Evolutionary conservation across 345 rosid species (phyloP).

Genomic region (Brassica nigra): DNA sequence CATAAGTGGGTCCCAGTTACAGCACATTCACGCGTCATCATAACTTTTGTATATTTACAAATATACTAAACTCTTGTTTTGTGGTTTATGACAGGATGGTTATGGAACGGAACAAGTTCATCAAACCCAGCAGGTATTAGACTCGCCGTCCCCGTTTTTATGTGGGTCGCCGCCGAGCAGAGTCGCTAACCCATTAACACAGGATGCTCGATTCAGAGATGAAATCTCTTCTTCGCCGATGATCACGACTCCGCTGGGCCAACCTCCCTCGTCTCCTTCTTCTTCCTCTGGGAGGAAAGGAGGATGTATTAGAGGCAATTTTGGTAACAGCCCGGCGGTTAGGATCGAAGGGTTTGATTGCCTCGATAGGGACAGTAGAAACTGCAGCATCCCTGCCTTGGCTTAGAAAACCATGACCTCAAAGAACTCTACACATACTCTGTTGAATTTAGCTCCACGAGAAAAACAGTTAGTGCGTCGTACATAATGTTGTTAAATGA

Average conservation of each 20-base stretch:
- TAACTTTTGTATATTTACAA: neutral
- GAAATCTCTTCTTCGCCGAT: constrained; percentile 52
- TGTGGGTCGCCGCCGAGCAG: constrained; percentile 99
- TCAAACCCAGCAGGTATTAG: constrained; percentile 48
- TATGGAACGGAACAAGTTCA: constrained; percentile 59
- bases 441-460: constrained; percentile 20
- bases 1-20: constrained; percentile 18
- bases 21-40: constrained; percentile 27
- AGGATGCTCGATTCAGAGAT: constrained; percentile 86
- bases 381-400: constrained; percentile 83
- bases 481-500: constrained; percentile 25
- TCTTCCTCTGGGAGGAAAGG: constrained; percentile 71
- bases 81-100: constrained; percentile 52
- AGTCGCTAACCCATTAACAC: constrained; percentile 98
- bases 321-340: constrained; percentile 88
- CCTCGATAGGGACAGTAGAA: constrained; percentile 77
- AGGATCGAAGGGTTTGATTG: constrained; percentile 95
- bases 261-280: constrained; percentile 45
- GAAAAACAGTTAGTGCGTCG: constrained; percentile 16
- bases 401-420: constrained; percentile 46
- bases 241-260: constrained; percentile 39
- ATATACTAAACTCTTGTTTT: neutral
- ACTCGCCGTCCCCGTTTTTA: constrained; percentile 71
- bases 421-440: neutral
- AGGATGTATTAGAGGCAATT: constrained; percentile 69